Evolutionary conservation across 1,284 basidiomycete genomes (phyloP).

Genomic region (Sutorius eximius): DNA sequence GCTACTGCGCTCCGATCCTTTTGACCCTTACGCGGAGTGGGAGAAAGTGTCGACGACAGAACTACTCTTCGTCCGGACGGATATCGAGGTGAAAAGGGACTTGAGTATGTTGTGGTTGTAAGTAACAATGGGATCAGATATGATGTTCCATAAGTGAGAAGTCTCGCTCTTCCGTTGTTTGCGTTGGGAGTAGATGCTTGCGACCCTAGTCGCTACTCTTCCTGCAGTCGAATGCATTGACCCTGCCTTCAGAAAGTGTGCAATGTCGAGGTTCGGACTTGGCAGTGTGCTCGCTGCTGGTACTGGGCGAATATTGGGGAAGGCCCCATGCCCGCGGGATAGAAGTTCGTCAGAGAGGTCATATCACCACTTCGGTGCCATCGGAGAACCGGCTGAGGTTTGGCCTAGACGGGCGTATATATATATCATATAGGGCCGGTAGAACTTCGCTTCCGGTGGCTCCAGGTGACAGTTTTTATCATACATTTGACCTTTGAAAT

Average conservation of each 20-base stretch:
- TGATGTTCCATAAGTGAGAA: no score
- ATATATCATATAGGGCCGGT: no score
- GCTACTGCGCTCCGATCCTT: conserved; percentile 30
- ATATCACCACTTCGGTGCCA: no score
- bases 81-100: conserved; percentile 19
- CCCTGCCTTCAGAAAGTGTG: no score
- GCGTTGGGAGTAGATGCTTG: not conserved
- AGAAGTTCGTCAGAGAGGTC: no score
- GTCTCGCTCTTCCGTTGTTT: not conserved
- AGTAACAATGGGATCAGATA: conserved; percentile 5
- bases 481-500: no score
- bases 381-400: no score
- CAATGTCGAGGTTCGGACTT: not conserved
- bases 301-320: no score
- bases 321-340: not conserved
- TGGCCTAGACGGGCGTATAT: no score
- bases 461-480: no score
- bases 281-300: not conserved
- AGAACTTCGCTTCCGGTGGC: no score
- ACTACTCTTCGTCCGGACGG: conserved; percentile 26
- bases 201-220: not conserved
- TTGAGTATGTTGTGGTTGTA: conserved; percentile 30
- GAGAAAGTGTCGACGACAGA: conserved; percentile 30
- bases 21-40: conserved; percentile 31
- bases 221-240: not conserved